Evolutionary conservation across 2,329 filamentous ascomycete genomes (phyloP).

Genomic region (Colletotrichum salicis): DNA sequence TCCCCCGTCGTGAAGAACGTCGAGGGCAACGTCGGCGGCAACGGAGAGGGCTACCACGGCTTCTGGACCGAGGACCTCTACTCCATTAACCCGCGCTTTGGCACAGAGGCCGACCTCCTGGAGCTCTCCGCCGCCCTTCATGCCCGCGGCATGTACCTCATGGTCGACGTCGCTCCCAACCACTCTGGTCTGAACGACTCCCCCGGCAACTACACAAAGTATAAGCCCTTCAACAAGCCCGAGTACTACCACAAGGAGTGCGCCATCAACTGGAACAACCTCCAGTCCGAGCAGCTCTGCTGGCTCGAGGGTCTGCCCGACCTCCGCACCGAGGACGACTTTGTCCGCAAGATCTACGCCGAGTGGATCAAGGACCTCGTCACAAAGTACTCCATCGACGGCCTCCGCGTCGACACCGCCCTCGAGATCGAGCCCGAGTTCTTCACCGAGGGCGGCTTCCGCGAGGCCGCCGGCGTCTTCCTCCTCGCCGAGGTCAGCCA

Average conservation of each 20-base stretch:
- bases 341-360: conserved; percentile 62
- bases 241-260: conserved; percentile 72
- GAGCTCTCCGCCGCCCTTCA: conserved; percentile 60
- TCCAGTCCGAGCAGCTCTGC: conserved; percentile 60
- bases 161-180: conserved; percentile 66
- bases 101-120: conserved; percentile 59
- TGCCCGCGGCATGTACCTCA: conserved; percentile 64
- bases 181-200: conserved; percentile 53
- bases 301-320: conserved; percentile 70
- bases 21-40: conserved; percentile 41
- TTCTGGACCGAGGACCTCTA: conserved; percentile 53
- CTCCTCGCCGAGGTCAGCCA: conserved; percentile 69
- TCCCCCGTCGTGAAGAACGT: conserved; percentile 56
- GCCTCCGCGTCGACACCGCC: conserved; percentile 69
- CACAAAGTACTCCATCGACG: conserved; percentile 71
- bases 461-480: conserved; percentile 66
- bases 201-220: conserved; percentile 38
- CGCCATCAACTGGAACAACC: conserved; percentile 64
- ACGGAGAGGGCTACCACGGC: conserved; percentile 49
- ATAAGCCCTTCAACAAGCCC: conserved; percentile 55
- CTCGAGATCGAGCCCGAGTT: conserved; percentile 71
- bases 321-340: conserved; percentile 62
- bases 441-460: conserved; percentile 60
- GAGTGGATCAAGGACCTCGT: conserved; percentile 70
- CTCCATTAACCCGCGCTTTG: conserved; percentile 59